phyloP scores from a whole-genome alignment of 1,284 basidiomycete species.

The Fomitopsis palustris region DNA sequence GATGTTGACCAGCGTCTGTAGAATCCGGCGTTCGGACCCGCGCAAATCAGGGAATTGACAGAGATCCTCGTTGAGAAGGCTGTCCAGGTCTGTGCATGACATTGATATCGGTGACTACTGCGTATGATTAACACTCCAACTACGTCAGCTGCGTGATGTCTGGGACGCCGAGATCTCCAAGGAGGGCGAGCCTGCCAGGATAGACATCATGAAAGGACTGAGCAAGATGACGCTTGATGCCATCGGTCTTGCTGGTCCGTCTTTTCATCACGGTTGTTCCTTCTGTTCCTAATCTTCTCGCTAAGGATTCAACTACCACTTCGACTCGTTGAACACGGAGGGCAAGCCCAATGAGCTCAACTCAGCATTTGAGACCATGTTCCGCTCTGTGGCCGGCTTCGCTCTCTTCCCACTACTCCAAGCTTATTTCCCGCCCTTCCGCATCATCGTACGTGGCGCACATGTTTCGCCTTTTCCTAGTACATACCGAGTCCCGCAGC shows the following conservation, averaged over 20 bases:
- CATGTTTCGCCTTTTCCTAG: not conserved
- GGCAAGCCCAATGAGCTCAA: slow-evolving; percentile 36
- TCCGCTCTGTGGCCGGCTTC: slow-evolving; percentile 1
- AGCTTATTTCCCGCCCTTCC: slow-evolving; percentile 6
- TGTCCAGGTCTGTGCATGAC: slow-evolving; percentile 36
- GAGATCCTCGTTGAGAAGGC: slow-evolving; percentile 52
- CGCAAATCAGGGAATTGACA: slow-evolving; percentile 50
- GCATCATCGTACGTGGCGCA: slow-evolving; percentile 11
- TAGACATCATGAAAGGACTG: slow-evolving; percentile 40
- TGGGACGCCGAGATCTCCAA: slow-evolving; percentile 16
- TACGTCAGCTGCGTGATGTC: slow-evolving; percentile 24
- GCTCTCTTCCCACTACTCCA: slow-evolving; percentile 1
- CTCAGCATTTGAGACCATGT: slow-evolving; percentile 32
- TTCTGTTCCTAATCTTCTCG: not conserved
- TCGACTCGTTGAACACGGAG: slow-evolving; percentile 33
- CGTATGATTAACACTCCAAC: too few species aligned
- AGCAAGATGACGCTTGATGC: slow-evolving; percentile 43
- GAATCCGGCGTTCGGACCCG: slow-evolving; percentile 58
- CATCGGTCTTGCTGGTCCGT: slow-evolving; percentile 42
- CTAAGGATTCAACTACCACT: slow-evolving; percentile 41
- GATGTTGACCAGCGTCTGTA: not conserved
- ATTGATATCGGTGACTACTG: not conserved
- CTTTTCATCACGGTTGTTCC: not conserved
- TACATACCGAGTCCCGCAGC: slow-evolving; percentile 17
- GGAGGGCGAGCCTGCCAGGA: slow-evolving; percentile 15